Percentiles rank a stretch among this genome's conserved stretches.
phyloP scores from a whole-genome alignment of 2,329 filamentous ascomycete genomes.

The Exophiala xenobiotica region DNA sequence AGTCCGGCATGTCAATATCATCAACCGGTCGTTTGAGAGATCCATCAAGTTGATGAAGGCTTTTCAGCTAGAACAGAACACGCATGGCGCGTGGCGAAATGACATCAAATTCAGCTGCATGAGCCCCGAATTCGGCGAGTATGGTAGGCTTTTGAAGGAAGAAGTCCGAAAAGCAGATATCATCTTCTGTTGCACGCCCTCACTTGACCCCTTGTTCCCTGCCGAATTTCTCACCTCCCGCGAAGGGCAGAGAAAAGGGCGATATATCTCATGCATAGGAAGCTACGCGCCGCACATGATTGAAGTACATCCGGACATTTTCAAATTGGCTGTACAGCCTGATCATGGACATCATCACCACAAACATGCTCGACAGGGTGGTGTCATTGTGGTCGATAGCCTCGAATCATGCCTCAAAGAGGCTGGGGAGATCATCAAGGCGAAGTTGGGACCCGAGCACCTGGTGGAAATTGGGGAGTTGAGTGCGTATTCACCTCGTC shows the following conservation, averaged over 20 bases:
- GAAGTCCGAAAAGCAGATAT: slow-evolving; percentile 70
- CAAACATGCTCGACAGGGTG: slow-evolving; percentile 56
- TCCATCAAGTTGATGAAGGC: slow-evolving; percentile 49
- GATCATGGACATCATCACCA: slow-evolving; percentile 42
- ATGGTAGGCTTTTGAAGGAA: slow-evolving; percentile 65
- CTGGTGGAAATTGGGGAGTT: slow-evolving; percentile 87
- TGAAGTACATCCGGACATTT: slow-evolving; percentile 75
- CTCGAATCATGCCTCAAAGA: slow-evolving; percentile 77
- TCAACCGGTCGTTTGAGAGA: slow-evolving; percentile 63
- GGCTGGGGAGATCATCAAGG: slow-evolving; percentile 82
- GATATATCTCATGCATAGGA: slow-evolving; percentile 46
- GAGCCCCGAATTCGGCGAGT: slow-evolving; percentile 70
- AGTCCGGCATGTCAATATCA: slow-evolving; percentile 76
- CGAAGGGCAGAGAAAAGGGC: slow-evolving; percentile 46
- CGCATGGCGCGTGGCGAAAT: slow-evolving; percentile 60
- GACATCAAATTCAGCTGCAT: slow-evolving; percentile 67
- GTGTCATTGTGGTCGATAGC: slow-evolving; percentile 64
- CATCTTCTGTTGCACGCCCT: slow-evolving; percentile 87
- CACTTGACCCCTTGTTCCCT: slow-evolving; percentile 72
- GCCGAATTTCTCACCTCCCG: slow-evolving; percentile 65
- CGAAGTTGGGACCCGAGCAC: slow-evolving; percentile 68
- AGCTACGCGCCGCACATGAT: slow-evolving; percentile 70
- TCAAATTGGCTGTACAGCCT: slow-evolving; percentile 61
- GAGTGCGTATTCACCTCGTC: too few relatives aligned
- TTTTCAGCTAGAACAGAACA: slow-evolving; percentile 52